Evolutionary conservation across 495 filamentous ascomycete species (phyloP), one percentile per base, ranked within the genome.

Genomic region (Chaetomium tenue): DNA sequence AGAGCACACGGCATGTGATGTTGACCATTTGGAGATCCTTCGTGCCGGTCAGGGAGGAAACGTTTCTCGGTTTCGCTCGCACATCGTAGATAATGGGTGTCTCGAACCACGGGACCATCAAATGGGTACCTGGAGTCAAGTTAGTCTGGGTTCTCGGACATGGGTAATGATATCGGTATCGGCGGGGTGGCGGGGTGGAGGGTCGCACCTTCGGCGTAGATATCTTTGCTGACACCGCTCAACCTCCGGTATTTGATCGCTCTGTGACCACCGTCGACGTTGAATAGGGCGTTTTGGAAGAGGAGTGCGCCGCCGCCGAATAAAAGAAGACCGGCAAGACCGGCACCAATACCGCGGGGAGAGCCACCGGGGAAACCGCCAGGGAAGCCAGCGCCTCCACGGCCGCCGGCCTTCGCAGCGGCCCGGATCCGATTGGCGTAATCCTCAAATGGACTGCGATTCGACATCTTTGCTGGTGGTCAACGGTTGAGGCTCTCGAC

Each of bases 11-110:
- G 81, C 94, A 98, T 72, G 95, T 98, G 77, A 98, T 98, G 84
- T 98, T 98, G 75, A 98, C 94, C 94, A 98, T 98, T 84, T 98
- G 94, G 75, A 98, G 80, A 78, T 98, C 94, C 79, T 98, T 98
- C 72, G 94, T 98, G 68, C 95, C 94, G 60, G 94, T 98, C 61
- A 98, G 88, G 72, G 94, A 98, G 66, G 94, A 89, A 64, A 98
- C 94, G 74, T 93, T 96, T 71, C 95, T 88, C 70, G 94, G 94
- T 80, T 95, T 96, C 25, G 94, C 94, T 75, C 94, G 93, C 63
- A 98, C 94, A 77, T 98, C 94, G 79, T 98, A 98, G 70, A 89
- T 89, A 72, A 98, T 88, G 46, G 94, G 91, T 6, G 93, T 96
- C 76, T 98, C 95, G 78, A 98, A 87, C 94, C 95, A 98, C 47